Base-by-base conservation (phyloP, 2,329 filamentous ascomycete genomes). In the Beauveria scarabaeidicola region DNA sequence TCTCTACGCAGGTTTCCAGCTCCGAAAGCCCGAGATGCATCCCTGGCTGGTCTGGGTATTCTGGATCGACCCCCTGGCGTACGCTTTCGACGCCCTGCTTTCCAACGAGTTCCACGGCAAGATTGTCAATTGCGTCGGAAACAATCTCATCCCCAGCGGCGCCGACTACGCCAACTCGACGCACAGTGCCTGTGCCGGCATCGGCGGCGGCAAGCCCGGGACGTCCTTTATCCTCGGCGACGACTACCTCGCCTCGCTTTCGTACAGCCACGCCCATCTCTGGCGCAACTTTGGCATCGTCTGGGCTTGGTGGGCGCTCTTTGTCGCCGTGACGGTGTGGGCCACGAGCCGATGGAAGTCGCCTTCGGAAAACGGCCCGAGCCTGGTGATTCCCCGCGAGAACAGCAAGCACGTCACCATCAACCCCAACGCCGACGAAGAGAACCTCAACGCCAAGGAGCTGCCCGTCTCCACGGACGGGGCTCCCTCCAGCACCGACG, bases 61-160 rank as follows among this genome's bases (percentile, higher is more conserved):
- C 62, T 86, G 83, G 81, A 79, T 87, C 23, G 79, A 88, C 63
- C 87, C 87, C 0, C 73, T 91, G 3, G 82, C 87, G 0, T 90
- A 90, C 61, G 84, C 78, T 0, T 91, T 90, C 60, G 84, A 90
- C 63, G 81, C 81, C 0, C 70, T 91, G 0, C 77, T 90, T 66
- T 77, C 84, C 0, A 91, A 91, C 65, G 88, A 91, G 67, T 90
- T 91, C 60, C 78, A 87, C 63, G 73, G 72, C 38, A 73, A 87
- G 66, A 74, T 66, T 2, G 77, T 84, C 19, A 71, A 75, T 1
- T 85, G 82, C 60, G 77, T 77, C 3, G 75, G 72, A 2, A 63
- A 62, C 29, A 81, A 81, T 61, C 69, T 85, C 6, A 73, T 84
- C 3, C 82, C 82, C 0, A 75, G 68, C 52, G 80, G 81, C 0